Conservation (phyloP, 2,329 filamentous ascomycete genomes). For the Rhinocladiella mackenziei region DNA sequence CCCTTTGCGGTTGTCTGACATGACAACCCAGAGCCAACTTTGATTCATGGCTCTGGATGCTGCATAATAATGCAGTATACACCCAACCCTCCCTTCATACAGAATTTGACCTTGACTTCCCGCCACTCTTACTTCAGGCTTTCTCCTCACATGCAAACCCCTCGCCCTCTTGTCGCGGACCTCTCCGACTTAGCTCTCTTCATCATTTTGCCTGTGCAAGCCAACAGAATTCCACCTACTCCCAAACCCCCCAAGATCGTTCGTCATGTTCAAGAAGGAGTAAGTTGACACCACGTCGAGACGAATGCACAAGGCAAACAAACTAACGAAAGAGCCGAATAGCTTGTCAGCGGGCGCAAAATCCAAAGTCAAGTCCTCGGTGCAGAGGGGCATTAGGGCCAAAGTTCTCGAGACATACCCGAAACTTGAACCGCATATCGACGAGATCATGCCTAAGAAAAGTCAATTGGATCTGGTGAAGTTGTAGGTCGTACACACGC, state of each 20-base stretch:
- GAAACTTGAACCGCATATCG: conserved; percentile 78
- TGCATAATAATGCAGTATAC: too few relatives aligned
- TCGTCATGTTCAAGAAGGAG: conserved; percentile 28
- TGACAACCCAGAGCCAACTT: too few relatives aligned
- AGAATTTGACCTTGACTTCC: too few relatives aligned
- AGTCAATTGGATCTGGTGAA: conserved; percentile 85
- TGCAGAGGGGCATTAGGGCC: conserved; percentile 78
- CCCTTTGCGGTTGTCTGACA: too few relatives aligned
- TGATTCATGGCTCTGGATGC: too few relatives aligned
- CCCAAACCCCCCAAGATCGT: background rate
- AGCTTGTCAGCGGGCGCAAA: conserved; percentile 75
- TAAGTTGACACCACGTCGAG: conserved; percentile 6
- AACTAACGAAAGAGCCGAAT: conserved; percentile 5
- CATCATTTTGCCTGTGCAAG: too few relatives aligned
- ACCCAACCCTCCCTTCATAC: too few relatives aligned
- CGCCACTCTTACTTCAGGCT: too few relatives aligned
- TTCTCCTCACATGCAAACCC: too few relatives aligned
- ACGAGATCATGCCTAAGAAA: conserved; percentile 94
- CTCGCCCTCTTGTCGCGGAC: too few relatives aligned
- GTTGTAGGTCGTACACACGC: conserved; percentile 49
- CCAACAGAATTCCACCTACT: too few relatives aligned
- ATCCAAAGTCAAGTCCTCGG: conserved; percentile 96
- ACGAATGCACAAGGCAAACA: background rate
- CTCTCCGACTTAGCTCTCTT: too few relatives aligned
- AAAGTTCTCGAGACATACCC: conserved; percentile 83